Percentiles rank a stretch among this genome's conserved stretches.
Evolutionary conservation across 2,329 filamentous ascomycete species (phyloP).

Genomic region (Epichloe elymi): DNA sequence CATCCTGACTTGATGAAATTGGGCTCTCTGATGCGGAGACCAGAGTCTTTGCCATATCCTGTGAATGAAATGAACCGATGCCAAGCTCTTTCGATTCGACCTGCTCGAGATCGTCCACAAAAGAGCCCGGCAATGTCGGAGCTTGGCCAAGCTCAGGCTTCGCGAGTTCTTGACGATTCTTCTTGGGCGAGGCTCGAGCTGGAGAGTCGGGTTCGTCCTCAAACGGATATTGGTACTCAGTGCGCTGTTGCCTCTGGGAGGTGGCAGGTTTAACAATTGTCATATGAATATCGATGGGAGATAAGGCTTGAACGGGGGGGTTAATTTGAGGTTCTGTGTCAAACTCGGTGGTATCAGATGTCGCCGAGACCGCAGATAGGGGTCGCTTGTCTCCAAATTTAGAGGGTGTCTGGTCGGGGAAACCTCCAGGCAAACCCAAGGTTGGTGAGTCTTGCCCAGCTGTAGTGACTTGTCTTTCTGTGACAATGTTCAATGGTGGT

Average conservation of each 20-base stretch:
- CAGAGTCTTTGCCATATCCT: conserved; percentile 36
- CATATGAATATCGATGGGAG: conserved; percentile 13
- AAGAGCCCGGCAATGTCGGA: neutral
- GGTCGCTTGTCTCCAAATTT: conserved; percentile 35
- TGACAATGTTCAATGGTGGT: conserved; percentile 1
- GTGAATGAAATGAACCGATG: conserved; percentile 9
- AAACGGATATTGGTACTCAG: conserved; percentile 38
- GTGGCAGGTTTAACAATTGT: conserved; percentile 17
- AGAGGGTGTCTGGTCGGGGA: conserved; percentile 31
- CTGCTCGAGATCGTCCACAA: neutral
- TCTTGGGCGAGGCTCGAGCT: neutral
- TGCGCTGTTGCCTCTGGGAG: conserved; percentile 18
- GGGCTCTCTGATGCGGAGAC: conserved; percentile 26
- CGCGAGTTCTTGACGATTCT: neutral
- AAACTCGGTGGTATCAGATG: conserved; percentile 55
- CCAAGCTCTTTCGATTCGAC: neutral
- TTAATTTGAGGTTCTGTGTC: conserved; percentile 59
- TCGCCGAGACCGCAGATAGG: conserved; percentile 43
- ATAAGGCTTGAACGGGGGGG: conserved; percentile 25
- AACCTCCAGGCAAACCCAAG: conserved; percentile 52
- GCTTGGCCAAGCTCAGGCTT: neutral
- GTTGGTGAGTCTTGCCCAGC: conserved; percentile 44
- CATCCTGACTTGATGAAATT: conserved; percentile 1
- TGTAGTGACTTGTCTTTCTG: neutral
- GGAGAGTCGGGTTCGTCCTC: conserved; percentile 25